Evolutionary conservation across 495 filamentous ascomycete species (phyloP), one percentile per base, ranked within the genome.

Genomic region (Astrocystis sublimbata): DNA sequence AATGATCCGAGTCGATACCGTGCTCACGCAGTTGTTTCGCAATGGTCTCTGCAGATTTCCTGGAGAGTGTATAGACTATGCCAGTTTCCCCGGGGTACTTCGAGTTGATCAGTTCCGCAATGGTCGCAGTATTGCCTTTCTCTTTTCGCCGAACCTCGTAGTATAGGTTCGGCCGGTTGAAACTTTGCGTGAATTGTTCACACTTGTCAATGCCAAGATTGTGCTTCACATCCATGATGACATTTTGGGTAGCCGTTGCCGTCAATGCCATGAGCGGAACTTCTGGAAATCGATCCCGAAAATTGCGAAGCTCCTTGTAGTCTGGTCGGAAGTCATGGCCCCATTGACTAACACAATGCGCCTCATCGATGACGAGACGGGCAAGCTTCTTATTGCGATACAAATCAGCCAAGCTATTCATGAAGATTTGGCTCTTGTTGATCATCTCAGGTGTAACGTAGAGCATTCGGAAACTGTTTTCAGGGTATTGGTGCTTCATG

Each of bases 371-470:
- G 33, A 98, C 96, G 52, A 99, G 85, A 36, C 94, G 86, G 9
- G 94, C 94, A 12, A 99, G 84, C 61, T 84, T 89, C 6, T 79
- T 74, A 28, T 85, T 84, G 17, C 64, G 64, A 63, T 94, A 81
- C 19, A 99, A 83, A 7, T 76, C 73, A 38, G 82, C 71, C 24
- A 99, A 75, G 7, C 78, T 80, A 56, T 76, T 79, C 40, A 85
- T 72, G 71, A 97, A 85, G 4, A 68, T 65, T 46, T 80, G 69
- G 69, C 84, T 97, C 66, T 91, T 96, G 70, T 79, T 90, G 30
- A 98, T 81, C 96, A 98, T 98, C 73, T 99, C 94, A 0, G 94
- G 94, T 0, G 94, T 98, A 41, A 98, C 88, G 63, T 98, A 99
- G 9, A 99, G 86, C 26, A 97, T 75, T 69, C 96, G 88, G 55